Percentiles rank a stretch among this genome's conserved stretches.
Evolutionary conservation across 805 yeast genomes (phyloP).

Genomic region (Maudiozyma saulgeensis): DNA sequence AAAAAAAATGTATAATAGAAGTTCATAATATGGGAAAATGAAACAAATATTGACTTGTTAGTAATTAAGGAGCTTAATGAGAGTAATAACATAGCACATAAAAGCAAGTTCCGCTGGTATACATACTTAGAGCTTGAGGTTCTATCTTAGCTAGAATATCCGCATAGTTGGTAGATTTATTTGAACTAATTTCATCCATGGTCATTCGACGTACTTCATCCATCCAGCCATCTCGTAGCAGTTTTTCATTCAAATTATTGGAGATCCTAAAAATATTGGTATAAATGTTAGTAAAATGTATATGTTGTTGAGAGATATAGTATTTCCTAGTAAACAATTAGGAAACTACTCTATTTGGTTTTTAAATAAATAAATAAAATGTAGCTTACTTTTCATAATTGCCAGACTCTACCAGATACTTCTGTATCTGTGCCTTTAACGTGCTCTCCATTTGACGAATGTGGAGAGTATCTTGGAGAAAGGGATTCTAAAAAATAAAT

Average conservation of each 20-base stretch:
- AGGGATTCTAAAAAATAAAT: too few relatives aligned
- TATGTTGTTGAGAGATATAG: neutral
- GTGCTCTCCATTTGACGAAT: conserved; percentile 5
- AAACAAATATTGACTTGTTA: neutral
- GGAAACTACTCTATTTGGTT: neutral
- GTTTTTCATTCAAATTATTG: conserved; percentile 48
- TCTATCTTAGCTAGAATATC: conserved; percentile 44
- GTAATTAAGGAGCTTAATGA: neutral
- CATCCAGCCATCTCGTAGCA: conserved; percentile 79
- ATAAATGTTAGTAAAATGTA: conserved; percentile 5
- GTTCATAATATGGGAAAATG: neutral
- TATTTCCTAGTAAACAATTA: neutral
- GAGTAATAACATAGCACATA: neutral
- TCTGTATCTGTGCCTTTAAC: conserved; percentile 54
- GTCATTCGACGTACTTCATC: conserved; percentile 62
- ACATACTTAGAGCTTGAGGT: conserved; percentile 53
- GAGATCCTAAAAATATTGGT: conserved; percentile 36
- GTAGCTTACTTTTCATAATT: conserved; percentile 53
- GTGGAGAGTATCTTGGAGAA: neutral
- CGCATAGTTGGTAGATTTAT: conserved; percentile 40
- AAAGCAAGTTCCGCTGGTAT: too few relatives aligned
- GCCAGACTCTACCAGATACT: conserved; percentile 64
- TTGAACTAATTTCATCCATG: conserved; percentile 34
- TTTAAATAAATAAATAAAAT: neutral
- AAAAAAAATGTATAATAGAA: too few relatives aligned